Base-by-base conservation (phyloP, 2,329 filamentous ascomycete species). In the Seiridium unicorne region DNA sequence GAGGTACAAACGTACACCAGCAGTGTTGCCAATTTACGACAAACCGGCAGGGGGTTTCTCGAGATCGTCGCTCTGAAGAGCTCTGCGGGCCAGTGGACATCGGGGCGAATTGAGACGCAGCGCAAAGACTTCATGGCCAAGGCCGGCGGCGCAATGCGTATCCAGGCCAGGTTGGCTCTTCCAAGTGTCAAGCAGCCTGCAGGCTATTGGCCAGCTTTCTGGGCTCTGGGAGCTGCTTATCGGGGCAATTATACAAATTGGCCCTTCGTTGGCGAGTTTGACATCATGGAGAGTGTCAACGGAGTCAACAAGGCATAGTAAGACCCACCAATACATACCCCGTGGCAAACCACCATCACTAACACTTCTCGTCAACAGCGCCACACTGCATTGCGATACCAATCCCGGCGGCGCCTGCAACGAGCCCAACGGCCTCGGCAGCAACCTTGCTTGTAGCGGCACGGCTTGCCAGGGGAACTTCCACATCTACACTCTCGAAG, bases 1-100 rank as follows among this genome's bases (percentile, higher is more conserved):
- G 81, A 83, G 66, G 70, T 78, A 18, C 71, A 83, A 66, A 74
- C 71, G 1, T 83, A 83, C 69, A 82, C 79, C 31, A 65, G 66
- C 51, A 69, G 70, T 40, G 40, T 64, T 10, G 60, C 66, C 47
- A 83, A 83, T 68, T 64, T 82, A 48, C 70, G 66, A 59, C 70
- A 81, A 62, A 76, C 76, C 10, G 61, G 66, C 6, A 62, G 69
- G 10, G 69, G 72, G 10, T 74, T 72, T 5, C 73, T 82, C 9
- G 66, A 67, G 44, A 81, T 80, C 70, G 73, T 71, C 0, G 71
- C 72, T 5, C 59, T 70, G 53, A 69, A 69, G 35, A 61, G 64
- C 10, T 65, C 63, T 3, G 4, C 42, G 9, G 38, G 18, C 18
- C 18, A 38, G 2, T 81, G 78, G 79, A 80, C 77, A 1, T 80